Evolutionary conservation across 2,329 filamentous ascomycete genomes (phyloP).

Genomic region (Fusarium sororula): DNA sequence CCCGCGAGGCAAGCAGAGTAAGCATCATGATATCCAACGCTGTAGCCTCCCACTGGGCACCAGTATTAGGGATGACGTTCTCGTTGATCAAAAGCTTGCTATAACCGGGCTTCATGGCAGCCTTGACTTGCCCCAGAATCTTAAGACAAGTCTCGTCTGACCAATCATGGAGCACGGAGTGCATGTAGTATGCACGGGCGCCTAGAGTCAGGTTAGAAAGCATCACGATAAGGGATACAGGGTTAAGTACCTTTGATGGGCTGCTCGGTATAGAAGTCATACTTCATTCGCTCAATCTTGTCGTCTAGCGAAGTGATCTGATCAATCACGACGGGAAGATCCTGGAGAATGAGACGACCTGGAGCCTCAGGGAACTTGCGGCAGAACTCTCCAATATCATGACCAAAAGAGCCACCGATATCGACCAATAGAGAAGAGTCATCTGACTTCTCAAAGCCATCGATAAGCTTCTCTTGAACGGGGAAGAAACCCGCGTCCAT

Average conservation of each 20-base stretch:
- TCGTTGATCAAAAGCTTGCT: constrained; percentile 52
- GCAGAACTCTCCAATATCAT: constrained; percentile 48
- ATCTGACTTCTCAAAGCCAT: constrained; percentile 40
- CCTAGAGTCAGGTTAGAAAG: constrained; percentile 35
- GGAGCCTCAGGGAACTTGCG: constrained; percentile 48
- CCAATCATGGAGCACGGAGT: constrained; percentile 55
- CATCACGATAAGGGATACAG: not conserved
- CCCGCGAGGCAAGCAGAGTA: constrained; percentile 42
- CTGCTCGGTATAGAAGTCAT: constrained; percentile 59
- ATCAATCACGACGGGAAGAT: constrained; percentile 53
- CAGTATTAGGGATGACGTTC: constrained; percentile 48
- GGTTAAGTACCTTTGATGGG: constrained; percentile 50
- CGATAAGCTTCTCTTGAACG: constrained; percentile 45
- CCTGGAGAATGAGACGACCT: constrained; percentile 59
- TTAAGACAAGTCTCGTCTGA: constrained; percentile 46
- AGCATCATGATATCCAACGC: constrained; percentile 52
- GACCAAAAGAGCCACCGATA: constrained; percentile 48
- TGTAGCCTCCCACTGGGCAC: constrained; percentile 49
- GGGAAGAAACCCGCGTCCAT: constrained; percentile 50
- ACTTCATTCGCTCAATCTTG: constrained; percentile 48
- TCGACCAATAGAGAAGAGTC: constrained; percentile 47
- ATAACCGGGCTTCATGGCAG: constrained; percentile 51
- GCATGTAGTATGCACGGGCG: constrained; percentile 52
- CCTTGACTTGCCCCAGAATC: constrained; percentile 45
- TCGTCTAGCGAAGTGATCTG: constrained; percentile 44